These are phyloP conservation scores for Clarireedia homoeocarpa DNA, from an alignment of 2,329 filamentous ascomycete genomes.

Conservation along the genomic window DNA sequence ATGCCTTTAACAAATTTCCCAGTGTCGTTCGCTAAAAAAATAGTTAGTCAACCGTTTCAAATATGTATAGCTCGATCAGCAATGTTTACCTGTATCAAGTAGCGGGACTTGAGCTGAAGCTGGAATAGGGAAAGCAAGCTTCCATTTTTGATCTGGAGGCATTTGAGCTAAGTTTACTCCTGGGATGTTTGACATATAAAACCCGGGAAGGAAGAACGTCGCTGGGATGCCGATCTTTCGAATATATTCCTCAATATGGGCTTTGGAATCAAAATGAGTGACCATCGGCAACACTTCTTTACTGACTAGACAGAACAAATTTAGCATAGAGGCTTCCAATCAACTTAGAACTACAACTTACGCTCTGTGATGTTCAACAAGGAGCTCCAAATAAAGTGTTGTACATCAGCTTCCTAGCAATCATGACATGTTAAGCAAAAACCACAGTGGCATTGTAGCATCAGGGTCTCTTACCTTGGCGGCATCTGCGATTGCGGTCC, in stretches of 20 bases:
- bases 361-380: conserved; percentile 34
- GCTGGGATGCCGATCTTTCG: conserved; percentile 34
- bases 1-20: conserved; percentile 30
- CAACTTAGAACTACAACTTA: conserved; percentile 20
- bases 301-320: conserved; percentile 26
- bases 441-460: conserved; percentile 6
- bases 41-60: not conserved
- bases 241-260: conserved; percentile 32
- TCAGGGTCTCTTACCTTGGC: conserved; percentile 30
- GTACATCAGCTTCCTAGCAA: conserved; percentile 31
- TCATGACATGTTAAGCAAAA: conserved; percentile 16
- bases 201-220: conserved; percentile 41
- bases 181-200: conserved; percentile 44
- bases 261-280: conserved; percentile 33
- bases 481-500: conserved; percentile 40
- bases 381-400: conserved; percentile 41
- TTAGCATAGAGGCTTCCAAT: not conserved
- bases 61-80: not conserved
- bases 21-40: conserved; percentile 24
- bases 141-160: conserved; percentile 26
- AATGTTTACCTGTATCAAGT: conserved; percentile 22
- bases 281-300: conserved; percentile 36
- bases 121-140: conserved; percentile 24
- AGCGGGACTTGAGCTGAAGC: conserved; percentile 29
- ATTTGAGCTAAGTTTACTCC: conserved; percentile 21